Evolutionary conservation across 78 protist genomes (phyloP), one percentile per base, ranked within the genome.

Genomic region (Protostelium mycophagum): DNA sequence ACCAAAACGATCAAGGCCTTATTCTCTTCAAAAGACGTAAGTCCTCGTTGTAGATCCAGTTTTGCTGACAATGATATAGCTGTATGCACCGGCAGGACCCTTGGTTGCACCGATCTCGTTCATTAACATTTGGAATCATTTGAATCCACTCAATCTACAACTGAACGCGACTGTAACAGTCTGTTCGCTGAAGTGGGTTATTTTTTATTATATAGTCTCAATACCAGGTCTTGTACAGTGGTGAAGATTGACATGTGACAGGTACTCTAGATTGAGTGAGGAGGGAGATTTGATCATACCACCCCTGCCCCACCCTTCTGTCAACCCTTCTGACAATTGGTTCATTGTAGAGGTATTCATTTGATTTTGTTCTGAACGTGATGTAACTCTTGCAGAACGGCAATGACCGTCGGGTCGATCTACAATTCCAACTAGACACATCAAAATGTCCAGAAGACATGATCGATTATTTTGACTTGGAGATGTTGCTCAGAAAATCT

Each of bases 261-360:
- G 38, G 38, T 92, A 90, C 90, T 90, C 91, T 63, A 34, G 94
- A 38, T 89, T 92, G 63, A 28, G 38, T 0, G 90, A 91, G 25
- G 38, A 51, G 29, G 38, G 86, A 35, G 94, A 92, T 28, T 51
- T 92, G 38, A 39, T 85, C 1, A 25, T 92, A 0, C 94, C 94
- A 31, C 84, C 83, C 28, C 83, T 89, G 36, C 86, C 88, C 34
- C 94, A 92, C 83, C 94, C 94, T 0, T 35, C 89, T 28, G 34
- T 87, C 16, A 63, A 88, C 25, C 90, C 86, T 38, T 73, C 91
- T 0, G 94, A 92, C 63, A 91, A 92, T 37, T 92, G 94, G 94
- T 89, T 92, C 63, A 92, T 92, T 29, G 90, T 92, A 84, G 94
- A n/a, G n/a, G n/a, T n/a, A n/a, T n/a, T n/a, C n/a, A n/a, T n/a